Evolutionary conservation across 148 eudicot genomes (phyloP).

Genomic region (Rhododendron williamsianum): DNA sequence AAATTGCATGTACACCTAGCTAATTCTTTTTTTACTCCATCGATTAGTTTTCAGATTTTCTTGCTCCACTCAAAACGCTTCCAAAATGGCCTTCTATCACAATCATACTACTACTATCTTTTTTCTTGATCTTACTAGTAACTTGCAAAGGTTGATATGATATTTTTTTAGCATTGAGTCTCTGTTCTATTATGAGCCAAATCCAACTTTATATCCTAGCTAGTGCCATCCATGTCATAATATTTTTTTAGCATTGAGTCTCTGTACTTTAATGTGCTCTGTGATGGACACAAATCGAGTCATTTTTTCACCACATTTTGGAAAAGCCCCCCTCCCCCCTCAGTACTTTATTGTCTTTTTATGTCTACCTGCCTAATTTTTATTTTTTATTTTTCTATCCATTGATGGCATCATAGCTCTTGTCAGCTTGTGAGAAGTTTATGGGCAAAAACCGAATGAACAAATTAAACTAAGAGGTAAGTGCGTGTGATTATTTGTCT

Average conservation of each 20-base stretch:
- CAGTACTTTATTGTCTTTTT: neutral
- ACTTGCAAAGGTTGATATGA: neutral
- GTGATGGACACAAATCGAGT: neutral
- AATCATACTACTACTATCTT: neutral
- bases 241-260: too few species aligned
- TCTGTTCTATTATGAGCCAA: neutral
- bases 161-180: neutral
- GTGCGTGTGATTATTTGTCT: neutral
- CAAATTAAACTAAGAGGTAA: neutral
- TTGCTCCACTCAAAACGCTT: neutral
- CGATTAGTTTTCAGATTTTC: neutral
- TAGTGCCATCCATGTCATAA: neutral
- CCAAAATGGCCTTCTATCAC: neutral
- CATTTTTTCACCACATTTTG: slow-evolving; percentile 1
- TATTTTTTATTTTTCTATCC: neutral
- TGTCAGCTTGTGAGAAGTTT: neutral
- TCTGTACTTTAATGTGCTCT: neutral
- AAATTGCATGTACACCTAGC: neutral
- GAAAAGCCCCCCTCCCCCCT: neutral
- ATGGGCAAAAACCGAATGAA: neutral
- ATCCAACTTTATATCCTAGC: neutral
- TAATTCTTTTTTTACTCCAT: neutral
- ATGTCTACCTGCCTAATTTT: neutral
- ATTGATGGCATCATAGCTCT: neutral
- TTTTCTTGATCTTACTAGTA: neutral